phyloP scores from a whole-genome alignment of 2,329 filamentous ascomycete species.

The Coniochaeta hoffmannii region DNA sequence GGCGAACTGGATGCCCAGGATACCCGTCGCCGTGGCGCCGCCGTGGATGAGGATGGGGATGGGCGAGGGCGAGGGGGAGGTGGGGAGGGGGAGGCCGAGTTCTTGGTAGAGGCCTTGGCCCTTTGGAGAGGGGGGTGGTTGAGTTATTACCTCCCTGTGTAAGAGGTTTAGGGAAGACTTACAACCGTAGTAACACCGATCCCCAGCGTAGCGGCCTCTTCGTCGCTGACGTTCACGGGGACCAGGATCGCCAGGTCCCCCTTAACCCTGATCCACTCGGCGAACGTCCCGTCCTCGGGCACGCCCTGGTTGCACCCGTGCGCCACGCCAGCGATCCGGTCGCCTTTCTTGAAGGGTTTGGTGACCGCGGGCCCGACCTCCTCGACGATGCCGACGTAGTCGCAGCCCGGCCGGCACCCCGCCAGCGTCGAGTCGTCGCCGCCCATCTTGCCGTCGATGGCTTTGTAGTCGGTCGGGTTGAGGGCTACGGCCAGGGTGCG shows the following conservation, averaged over 20 bases:
- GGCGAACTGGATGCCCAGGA: slow-evolving; percentile 39
- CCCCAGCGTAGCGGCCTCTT: slow-evolving; percentile 36
- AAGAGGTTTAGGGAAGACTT: slow-evolving; percentile 2
- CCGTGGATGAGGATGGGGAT: slow-evolving; percentile 36
- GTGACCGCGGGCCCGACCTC: slow-evolving; percentile 34
- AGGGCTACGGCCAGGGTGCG: slow-evolving; percentile 18
- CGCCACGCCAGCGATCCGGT: slow-evolving; percentile 34
- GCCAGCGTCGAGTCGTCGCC: not conserved
- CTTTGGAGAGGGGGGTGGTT: slow-evolving; percentile 16
- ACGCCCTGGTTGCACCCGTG: slow-evolving; percentile 29
- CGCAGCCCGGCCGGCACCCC: slow-evolving; percentile 26
- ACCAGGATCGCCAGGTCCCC: slow-evolving; percentile 33
- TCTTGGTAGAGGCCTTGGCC: slow-evolving; percentile 40
- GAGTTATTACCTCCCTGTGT: too few relatives aligned
- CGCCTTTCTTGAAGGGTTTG: slow-evolving; percentile 36
- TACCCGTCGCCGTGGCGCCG: slow-evolving; percentile 47
- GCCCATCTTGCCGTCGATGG: slow-evolving; percentile 5
- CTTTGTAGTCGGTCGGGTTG: slow-evolving; percentile 23
- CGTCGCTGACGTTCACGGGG: slow-evolving; percentile 36
- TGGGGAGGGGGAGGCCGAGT: slow-evolving; percentile 38
- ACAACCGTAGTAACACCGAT: slow-evolving; percentile 33
- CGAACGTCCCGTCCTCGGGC: slow-evolving; percentile 35
- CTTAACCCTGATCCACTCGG: slow-evolving; percentile 28
- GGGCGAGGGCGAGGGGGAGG: slow-evolving; percentile 24
- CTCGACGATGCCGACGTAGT: slow-evolving; percentile 39